phyloP scores from a whole-genome alignment of 2,329 filamentous ascomycete species.

The Botrytis fabae region DNA sequence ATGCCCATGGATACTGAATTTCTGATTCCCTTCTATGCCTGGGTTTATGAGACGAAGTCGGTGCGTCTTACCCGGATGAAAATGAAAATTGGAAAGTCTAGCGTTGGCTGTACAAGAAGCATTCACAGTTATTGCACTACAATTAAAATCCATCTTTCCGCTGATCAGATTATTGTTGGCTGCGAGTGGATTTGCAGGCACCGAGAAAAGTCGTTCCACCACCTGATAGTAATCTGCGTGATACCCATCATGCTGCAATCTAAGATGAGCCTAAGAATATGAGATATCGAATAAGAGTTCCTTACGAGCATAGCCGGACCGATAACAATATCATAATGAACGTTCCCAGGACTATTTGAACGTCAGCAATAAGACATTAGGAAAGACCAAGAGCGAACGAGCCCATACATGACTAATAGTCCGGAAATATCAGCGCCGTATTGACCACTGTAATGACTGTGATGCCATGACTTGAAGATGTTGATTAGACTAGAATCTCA shows the following conservation, averaged over 20 bases:
- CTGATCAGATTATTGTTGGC: conserved; percentile 43
- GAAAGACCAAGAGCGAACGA: conserved; percentile 48
- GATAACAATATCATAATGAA: neutral
- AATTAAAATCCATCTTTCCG: conserved; percentile 39
- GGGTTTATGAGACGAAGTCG: conserved; percentile 68
- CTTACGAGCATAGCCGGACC: neutral
- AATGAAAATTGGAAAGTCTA: conserved; percentile 34
- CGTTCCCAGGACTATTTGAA: neutral
- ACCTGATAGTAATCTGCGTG: neutral
- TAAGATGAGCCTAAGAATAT: neutral
- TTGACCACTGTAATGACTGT: conserved; percentile 56
- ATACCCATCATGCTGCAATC: neutral
- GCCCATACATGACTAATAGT: conserved; percentile 60
- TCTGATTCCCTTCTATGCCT: conserved; percentile 69
- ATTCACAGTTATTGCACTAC: conserved; percentile 30
- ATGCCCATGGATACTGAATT: conserved; percentile 69
- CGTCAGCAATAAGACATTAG: neutral
- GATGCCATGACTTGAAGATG: conserved; percentile 52
- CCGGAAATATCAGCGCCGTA: conserved; percentile 58
- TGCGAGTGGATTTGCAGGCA: conserved; percentile 39
- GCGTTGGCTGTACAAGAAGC: conserved; percentile 37
- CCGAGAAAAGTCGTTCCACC: conserved; percentile 55
- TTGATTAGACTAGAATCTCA: neutral
- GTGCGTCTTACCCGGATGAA: conserved; percentile 58
- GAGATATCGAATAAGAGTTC: neutral